Conservation (phyloP, 192 early-diverging fungal genomes). For the Fimicolochytrium jonesii region DNA sequence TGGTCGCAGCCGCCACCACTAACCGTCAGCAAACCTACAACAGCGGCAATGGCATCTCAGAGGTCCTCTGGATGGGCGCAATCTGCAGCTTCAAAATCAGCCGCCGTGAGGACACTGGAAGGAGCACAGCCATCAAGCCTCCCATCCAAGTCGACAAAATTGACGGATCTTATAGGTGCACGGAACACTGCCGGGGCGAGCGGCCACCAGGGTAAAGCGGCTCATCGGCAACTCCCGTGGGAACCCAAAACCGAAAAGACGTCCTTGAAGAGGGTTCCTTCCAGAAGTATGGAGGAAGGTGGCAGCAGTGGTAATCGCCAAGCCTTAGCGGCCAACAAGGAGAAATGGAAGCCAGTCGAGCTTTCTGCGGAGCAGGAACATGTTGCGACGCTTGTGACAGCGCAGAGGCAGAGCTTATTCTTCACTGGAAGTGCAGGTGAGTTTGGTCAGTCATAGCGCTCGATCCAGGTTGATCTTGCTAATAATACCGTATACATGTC, state of each 20-base stretch:
- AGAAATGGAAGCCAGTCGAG: background rate
- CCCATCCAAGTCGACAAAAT: too few species aligned
- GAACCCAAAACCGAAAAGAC: too few species aligned
- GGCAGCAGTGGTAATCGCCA: background rate
- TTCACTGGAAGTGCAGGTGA: constrained; percentile 58
- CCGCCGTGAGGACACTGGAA: too few species aligned
- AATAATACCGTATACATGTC: background rate
- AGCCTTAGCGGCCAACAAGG: background rate
- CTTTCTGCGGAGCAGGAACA: constrained; percentile 27
- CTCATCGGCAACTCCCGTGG: too few species aligned
- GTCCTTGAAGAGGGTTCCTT: too few species aligned
- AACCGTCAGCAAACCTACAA: background rate
- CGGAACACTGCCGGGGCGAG: background rate
- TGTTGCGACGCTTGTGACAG: constrained; percentile 32
- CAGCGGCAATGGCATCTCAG: too few species aligned
- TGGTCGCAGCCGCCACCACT: background rate
- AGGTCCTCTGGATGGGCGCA: too few species aligned
- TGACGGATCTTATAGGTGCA: background rate
- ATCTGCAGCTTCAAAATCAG: too few species aligned
- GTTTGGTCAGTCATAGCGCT: background rate
- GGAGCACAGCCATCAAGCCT: too few species aligned
- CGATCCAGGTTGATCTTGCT: constrained; percentile 30
- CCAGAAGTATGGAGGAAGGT: too few species aligned
- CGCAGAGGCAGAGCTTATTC: constrained; percentile 41
- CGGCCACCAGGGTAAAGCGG: too few species aligned